A percentile compares a stretch with the other conserved stretches of the same genome.
phyloP scores from a whole-genome alignment of 177 flowering plant species.

The Vitis hybrid region DNA sequence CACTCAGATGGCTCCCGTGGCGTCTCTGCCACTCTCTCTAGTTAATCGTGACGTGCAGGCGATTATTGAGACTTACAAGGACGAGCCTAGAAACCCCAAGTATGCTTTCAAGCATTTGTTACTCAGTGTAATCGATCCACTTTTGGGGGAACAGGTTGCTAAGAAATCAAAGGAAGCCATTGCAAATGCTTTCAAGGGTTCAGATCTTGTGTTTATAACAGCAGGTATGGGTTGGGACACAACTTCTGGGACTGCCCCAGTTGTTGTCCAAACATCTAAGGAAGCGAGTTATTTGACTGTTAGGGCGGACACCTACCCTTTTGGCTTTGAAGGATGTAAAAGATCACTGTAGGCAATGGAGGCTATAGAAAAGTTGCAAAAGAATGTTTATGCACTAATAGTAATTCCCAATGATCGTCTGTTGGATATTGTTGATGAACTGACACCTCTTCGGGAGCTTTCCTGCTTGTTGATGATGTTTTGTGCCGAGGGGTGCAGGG shows the following conservation, averaged over 20 bases:
- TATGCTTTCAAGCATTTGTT: constrained; percentile 69
- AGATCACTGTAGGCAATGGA: constrained; percentile 73
- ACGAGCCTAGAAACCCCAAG: constrained; percentile 81
- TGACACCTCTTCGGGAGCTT: constrained; percentile 86
- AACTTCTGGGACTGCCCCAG: no score
- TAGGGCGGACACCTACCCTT: no score
- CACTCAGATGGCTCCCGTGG: constrained; percentile 98
- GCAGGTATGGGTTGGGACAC: no score
- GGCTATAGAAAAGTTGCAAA: constrained; percentile 93
- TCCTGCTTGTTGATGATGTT: constrained; percentile 98
- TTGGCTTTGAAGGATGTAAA: no score
- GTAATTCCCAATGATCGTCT: constrained; percentile 97
- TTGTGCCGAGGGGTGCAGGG: constrained; percentile 98
- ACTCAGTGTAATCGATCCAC: no score
- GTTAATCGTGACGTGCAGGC: constrained; percentile 98
- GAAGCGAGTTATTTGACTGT: no score
- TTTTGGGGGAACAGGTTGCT: no score
- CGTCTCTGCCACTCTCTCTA: constrained; percentile 88
- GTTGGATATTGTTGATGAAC: constrained; percentile 88
- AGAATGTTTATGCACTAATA: constrained; percentile 90
- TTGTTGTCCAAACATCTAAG: no score
- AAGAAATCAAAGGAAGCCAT: no score
- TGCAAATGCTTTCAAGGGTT: no score
- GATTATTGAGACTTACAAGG: constrained; percentile 90
- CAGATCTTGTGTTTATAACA: no score